Percentiles rank a stretch among this genome's conserved stretches.
Conservation (phyloP, 345 rosid species). For the rapeseed (Brassica napus) region DNA sequence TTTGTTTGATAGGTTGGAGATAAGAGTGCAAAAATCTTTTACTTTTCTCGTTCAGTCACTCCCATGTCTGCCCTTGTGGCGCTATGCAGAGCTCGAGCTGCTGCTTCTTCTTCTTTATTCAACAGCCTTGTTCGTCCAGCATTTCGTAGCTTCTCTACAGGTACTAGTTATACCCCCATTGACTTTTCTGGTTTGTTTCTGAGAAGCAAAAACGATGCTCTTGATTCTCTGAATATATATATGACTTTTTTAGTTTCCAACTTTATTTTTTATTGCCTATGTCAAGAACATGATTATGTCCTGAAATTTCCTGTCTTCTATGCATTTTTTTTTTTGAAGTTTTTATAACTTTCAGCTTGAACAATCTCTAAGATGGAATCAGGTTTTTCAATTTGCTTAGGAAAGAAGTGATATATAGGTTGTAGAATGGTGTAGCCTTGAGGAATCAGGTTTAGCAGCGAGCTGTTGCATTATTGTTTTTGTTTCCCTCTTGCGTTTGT, state of each 20-base stretch:
- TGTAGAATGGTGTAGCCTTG: constrained; percentile 1
- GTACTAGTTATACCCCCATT: constrained; percentile 5
- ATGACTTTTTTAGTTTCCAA: too few species aligned
- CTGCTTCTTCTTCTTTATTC: constrained; percentile 27
- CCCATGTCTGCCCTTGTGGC: constrained; percentile 37
- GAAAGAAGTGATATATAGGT: not conserved
- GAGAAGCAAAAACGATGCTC: not conserved
- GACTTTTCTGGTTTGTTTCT: not conserved
- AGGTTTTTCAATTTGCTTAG: not conserved
- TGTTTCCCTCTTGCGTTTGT: not conserved
- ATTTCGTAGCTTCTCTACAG: constrained; percentile 40
- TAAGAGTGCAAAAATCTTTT: not conserved
- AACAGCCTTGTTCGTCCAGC: constrained; percentile 36
- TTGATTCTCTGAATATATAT: not conserved
- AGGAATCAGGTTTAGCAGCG: not conserved
- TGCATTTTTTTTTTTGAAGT: not conserved
- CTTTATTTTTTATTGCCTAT: not conserved
- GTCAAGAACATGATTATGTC: not conserved
- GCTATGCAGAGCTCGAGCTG: constrained; percentile 38
- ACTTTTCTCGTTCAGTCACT: not conserved
- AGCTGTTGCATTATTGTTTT: not conserved
- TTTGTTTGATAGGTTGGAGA: constrained; percentile 14
- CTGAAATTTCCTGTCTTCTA: not conserved
- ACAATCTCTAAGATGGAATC: not conserved
- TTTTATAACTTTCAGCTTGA: not conserved